These are phyloP conservation scores for Kluyveromyces nonfermentans DNA, from an alignment of 805 yeast genomes.

Conservation along the genomic window DNA sequence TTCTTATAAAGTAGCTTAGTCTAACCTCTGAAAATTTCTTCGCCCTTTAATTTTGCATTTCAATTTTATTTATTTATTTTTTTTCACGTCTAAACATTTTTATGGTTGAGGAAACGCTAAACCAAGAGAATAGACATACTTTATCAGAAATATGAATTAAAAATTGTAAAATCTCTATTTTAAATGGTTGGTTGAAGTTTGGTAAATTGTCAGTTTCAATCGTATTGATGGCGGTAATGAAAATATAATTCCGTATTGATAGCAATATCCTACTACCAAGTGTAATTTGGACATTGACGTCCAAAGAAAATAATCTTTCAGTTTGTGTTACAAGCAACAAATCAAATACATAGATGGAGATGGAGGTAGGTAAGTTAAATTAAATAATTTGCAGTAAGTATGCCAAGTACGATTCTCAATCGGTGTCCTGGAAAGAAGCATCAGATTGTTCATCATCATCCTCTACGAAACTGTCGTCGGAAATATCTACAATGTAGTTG, in stretches of 20 bases:
- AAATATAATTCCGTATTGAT: too few relatives aligned
- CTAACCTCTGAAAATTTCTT: background rate
- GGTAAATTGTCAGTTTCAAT: too few relatives aligned
- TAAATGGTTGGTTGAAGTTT: too few relatives aligned
- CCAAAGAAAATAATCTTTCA: too few relatives aligned
- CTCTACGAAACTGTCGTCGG: constrained; percentile 23
- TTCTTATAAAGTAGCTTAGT: too few relatives aligned
- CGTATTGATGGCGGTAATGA: too few relatives aligned
- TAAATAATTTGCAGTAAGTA: background rate
- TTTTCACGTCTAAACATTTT: background rate
- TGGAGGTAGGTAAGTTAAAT: background rate
- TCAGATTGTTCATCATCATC: constrained; percentile 17
- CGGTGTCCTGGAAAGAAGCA: constrained; percentile 8
- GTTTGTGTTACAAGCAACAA: too few relatives aligned
- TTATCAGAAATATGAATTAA: too few relatives aligned
- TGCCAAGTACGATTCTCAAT: background rate
- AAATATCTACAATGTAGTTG: constrained; percentile 14
- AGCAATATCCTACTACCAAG: too few relatives aligned
- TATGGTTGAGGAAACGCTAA: background rate
- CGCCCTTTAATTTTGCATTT: background rate
- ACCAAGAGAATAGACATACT: background rate
- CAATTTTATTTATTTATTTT: background rate
- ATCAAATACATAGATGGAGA: too few relatives aligned
- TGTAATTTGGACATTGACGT: too few relatives aligned
- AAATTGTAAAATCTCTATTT: too few relatives aligned